Base-by-base conservation (phyloP, 2,329 filamentous ascomycete species). In the Thielaviopsis euricoi region DNA sequence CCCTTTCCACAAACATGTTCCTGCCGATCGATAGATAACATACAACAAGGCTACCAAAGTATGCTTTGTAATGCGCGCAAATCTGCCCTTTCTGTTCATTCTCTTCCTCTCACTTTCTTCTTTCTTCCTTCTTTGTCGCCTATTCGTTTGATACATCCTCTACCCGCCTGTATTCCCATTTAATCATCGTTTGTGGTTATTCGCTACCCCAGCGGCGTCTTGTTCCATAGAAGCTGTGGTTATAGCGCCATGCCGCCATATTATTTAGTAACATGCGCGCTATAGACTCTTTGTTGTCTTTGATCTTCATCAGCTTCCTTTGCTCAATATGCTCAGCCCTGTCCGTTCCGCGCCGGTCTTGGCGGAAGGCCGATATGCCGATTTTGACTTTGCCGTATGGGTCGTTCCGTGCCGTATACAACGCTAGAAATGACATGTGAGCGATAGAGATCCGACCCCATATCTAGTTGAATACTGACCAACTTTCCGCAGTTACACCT, bases 401-500 rank as follows among this genome's bases (percentile, higher is more conserved):
- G 6, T 59, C 58, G 9, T 62, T 62, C 43, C 57, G 58, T 25
- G 58, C 61, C 26, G 37, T 53, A 17, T 62, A 62, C 22, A 57
- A 61, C 22, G 19, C 57, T 10, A 56, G 40, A 40, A 60, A 54
- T n/a, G 61, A 62, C 40, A 61, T 62, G 61, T 62, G 15, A 37
- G 61, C 51, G 3, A n/a, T 17, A 12, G 13, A 19, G 49, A n/a
- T 33, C 6, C 9, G 3, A 3, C 5, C 4, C 5, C 26, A 7
- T 6, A 5, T 19, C 1, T 2, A 6, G 17, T 19, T 46, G 23
- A 3, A 22, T 29, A 10, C 56, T 60, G n/a, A n/a, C n/a, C n/a
- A 56, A 60, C 29, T 17, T 21, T 56, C 7, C 13, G 2, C 19
- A 62, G 61, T 25, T 61, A 62, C 26, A 62, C 57, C 40, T 74